Conservation (phyloP, 352 stramenopile species). For the Phytophthora constricta region DNA sequence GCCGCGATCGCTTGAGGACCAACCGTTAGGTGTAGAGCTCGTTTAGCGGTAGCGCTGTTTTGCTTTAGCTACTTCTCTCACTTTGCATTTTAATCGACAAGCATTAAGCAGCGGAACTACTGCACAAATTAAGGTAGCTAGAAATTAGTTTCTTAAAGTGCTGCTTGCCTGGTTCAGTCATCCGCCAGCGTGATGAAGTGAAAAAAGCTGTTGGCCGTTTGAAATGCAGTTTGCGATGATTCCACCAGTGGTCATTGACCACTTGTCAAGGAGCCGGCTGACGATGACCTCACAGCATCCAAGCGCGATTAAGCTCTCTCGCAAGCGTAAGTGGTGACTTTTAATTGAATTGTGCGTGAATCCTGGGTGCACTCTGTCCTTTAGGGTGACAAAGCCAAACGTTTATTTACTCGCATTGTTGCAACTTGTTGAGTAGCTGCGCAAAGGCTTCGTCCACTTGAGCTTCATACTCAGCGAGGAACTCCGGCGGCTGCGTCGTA, state of each 20-base stretch:
- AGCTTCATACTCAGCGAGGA: slow-evolving; percentile 27
- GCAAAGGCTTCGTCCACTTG: slow-evolving; percentile 29
- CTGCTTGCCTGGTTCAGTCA: slow-evolving; percentile 39
- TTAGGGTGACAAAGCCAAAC: too few relatives aligned
- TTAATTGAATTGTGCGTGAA: not conserved
- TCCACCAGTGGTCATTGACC: slow-evolving; percentile 15
- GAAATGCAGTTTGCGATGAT: slow-evolving; percentile 43
- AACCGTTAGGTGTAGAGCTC: too few relatives aligned
- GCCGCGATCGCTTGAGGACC: too few relatives aligned
- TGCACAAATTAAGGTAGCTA: too few relatives aligned
- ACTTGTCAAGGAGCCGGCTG: not conserved
- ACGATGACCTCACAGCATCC: slow-evolving; percentile 4
- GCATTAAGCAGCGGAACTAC: too few relatives aligned
- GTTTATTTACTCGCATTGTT: not conserved
- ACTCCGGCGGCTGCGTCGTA: slow-evolving; percentile 7
- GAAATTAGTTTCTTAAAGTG: slow-evolving; percentile 11
- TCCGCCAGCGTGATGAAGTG: slow-evolving; percentile 50
- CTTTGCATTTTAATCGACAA: too few relatives aligned
- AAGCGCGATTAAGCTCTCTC: slow-evolving; percentile 12
- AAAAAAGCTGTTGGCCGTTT: too few relatives aligned
- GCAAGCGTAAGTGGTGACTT: slow-evolving; percentile 6
- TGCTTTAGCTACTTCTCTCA: too few relatives aligned
- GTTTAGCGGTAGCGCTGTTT: too few relatives aligned
- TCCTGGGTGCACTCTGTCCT: not conserved
- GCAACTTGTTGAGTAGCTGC: slow-evolving; percentile 18